A percentile compares a stretch with the other conserved stretches of the same genome.
These are phyloP conservation scores for Chytriomyces hyalinus DNA, from an alignment of 192 early-diverging fungal species.

Conservation along the genomic window DNA sequence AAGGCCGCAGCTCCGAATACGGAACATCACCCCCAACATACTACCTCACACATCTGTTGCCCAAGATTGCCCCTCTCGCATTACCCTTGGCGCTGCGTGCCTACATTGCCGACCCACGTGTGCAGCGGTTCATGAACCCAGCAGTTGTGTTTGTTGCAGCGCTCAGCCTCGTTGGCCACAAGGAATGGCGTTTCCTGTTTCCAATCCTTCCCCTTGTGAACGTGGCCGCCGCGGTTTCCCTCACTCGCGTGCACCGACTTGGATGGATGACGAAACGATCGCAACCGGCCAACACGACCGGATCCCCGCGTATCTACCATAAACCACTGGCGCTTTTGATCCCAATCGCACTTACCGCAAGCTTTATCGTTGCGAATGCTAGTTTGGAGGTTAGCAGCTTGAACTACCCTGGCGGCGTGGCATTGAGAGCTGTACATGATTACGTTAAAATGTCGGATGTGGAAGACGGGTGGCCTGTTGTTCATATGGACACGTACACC, in stretches of 20 bases:
- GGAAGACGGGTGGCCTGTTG: not conserved
- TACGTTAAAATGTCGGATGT: not conserved
- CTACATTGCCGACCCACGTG: constrained; percentile 44
- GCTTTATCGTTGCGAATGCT: constrained; percentile 17
- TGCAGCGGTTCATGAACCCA: constrained; percentile 60
- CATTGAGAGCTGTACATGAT: constrained; percentile 67
- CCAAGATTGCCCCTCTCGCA: constrained; percentile 73
- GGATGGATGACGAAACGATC: constrained; percentile 25
- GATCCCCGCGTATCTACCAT: not conserved
- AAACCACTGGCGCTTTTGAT: constrained; percentile 6
- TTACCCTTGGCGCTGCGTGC: constrained; percentile 61
- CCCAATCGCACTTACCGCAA: not conserved
- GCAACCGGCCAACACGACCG: not conserved
- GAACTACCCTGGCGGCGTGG: constrained; percentile 92
- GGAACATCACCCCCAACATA: constrained; percentile 75
- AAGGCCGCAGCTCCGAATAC: constrained; percentile 66
- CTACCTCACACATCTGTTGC: constrained; percentile 76
- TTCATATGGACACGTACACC: constrained; percentile 33
- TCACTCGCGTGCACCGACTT: constrained; percentile 36
- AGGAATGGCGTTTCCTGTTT: constrained; percentile 95
- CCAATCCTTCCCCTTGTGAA: constrained; percentile 85
- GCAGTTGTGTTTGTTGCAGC: constrained; percentile 58
- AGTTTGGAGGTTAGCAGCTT: constrained; percentile 57
- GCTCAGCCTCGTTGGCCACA: constrained; percentile 84
- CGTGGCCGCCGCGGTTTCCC: constrained; percentile 62